Conservation (phyloP, 805 yeast genomes). For the Metschnikowia borealis region DNA sequence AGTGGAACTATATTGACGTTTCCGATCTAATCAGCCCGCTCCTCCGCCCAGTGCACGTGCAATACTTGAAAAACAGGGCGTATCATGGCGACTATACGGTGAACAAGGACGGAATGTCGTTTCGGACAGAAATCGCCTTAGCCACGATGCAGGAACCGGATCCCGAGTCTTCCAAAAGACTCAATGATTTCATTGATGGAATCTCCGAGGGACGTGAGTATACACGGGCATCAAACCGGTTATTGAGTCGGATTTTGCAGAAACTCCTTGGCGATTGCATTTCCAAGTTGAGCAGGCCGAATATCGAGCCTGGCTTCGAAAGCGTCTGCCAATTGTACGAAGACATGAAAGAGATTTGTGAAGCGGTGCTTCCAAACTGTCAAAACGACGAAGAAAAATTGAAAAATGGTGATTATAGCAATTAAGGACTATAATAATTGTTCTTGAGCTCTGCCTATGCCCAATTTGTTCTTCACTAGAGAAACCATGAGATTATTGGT, state of each 20-base stretch:
- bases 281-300: slow-evolving; percentile 9
- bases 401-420: not conserved
- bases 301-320: slow-evolving; percentile 6
- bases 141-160: slow-evolving; percentile 48
- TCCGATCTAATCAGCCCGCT: slow-evolving; percentile 40
- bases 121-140: slow-evolving; percentile 71
- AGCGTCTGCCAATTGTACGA: slow-evolving; percentile 23
- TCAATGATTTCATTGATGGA: slow-evolving; percentile 45
- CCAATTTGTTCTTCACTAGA: slow-evolving; percentile 41
- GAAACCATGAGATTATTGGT: slow-evolving; percentile 43
- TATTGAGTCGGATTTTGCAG: slow-evolving; percentile 32
- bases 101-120: slow-evolving; percentile 50
- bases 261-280: slow-evolving; percentile 25
- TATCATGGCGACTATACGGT: slow-evolving; percentile 78
- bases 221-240: slow-evolving; percentile 23
- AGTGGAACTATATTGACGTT: slow-evolving; percentile 71
- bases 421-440: not conserved
- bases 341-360: slow-evolving; percentile 26
- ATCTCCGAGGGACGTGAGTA: slow-evolving; percentile 43
- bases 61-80: slow-evolving; percentile 46
- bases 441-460: slow-evolving; percentile 30
- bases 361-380: slow-evolving; percentile 1
- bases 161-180: slow-evolving; percentile 26
- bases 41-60: slow-evolving; percentile 31
- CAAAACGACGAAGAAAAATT: not conserved